Evolutionary conservation across 306 rosid species (phyloP).

Genomic region (Fragaria vesca): DNA sequence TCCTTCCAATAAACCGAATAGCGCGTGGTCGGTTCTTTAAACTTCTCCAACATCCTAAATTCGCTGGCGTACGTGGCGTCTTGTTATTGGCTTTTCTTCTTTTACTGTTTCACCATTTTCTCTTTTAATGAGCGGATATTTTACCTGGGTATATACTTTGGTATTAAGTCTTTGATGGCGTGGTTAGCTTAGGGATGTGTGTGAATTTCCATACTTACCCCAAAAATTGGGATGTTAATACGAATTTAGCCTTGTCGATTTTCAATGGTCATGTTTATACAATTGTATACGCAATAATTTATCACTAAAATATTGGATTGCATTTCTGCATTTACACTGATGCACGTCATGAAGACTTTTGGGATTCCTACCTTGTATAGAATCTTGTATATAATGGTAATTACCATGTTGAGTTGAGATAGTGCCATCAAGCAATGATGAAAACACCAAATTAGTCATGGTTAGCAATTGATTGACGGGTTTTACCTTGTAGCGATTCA

Average conservation of each 20-base stretch:
- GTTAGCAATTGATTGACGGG: not conserved
- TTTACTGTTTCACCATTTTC: not conserved
- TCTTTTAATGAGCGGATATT: not conserved
- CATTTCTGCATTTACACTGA: not conserved
- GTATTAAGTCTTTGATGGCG: not conserved
- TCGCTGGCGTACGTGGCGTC: conserved; percentile 7
- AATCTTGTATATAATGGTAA: not conserved
- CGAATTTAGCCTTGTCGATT: not conserved
- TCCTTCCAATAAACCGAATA: not conserved
- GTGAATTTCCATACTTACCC: not conserved
- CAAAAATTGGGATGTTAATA: not conserved
- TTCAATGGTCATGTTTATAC: not conserved
- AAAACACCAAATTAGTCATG: not conserved
- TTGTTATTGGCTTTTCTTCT: not conserved
- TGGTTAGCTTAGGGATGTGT: not conserved
- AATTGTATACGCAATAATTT: not conserved
- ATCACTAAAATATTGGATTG: not conserved
- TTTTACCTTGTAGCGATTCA: not conserved
- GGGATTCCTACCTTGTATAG: not conserved
- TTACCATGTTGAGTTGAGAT: not conserved
- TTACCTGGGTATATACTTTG: not conserved
- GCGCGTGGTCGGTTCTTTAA: not conserved
- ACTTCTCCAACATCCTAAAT: not conserved
- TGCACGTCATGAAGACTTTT: conserved; percentile 13
- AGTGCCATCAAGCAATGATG: not conserved